Evolutionary conservation across 2,329 filamentous ascomycete species (phyloP).

Genomic region (Neopestalotiopsis clavispora): DNA sequence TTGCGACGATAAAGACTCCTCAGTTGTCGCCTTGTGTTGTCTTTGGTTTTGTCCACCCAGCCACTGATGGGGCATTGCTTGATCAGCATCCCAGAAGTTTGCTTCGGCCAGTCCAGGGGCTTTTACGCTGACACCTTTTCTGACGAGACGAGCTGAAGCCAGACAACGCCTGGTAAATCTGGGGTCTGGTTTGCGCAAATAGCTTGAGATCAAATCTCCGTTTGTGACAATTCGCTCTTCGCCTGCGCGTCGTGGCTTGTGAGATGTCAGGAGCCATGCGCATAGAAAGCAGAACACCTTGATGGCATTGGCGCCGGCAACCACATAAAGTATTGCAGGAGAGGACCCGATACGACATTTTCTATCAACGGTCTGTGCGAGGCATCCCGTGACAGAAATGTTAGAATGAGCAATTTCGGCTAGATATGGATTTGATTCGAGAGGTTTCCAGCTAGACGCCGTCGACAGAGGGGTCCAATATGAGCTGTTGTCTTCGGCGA

Average conservation of each 20-base stretch:
- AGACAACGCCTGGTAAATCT: conserved; percentile 16
- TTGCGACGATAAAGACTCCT: not conserved
- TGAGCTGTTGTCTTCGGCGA: not conserved
- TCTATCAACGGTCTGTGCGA: conserved; percentile 6
- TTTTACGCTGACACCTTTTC: not conserved
- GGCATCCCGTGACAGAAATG: conserved; percentile 8
- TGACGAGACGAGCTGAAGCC: conserved; percentile 4
- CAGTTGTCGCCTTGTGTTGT: not conserved
- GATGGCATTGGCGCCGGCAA: conserved; percentile 14
- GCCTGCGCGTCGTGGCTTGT: not conserved
- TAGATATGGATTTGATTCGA: conserved; percentile 11
- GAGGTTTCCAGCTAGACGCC: not conserved
- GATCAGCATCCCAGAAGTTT: conserved; percentile 14
- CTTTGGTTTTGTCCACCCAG: conserved; percentile 5
- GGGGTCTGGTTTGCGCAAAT: conserved; percentile 15
- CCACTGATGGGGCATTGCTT: conserved; percentile 14
- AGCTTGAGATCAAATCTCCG: conserved; percentile 18
- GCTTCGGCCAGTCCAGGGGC: not conserved
- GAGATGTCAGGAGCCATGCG: conserved; percentile 7
- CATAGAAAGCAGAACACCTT: conserved; percentile 14
- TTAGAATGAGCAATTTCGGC: conserved; percentile 9
- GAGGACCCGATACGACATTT: not conserved
- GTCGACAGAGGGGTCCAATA: conserved; percentile 13
- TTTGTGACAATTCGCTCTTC: conserved; percentile 18
- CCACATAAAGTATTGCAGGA: conserved; percentile 9